phyloP scores from a whole-genome alignment of 2,329 filamentous ascomycete genomes.

The Ophiostoma himal-ulmi region DNA sequence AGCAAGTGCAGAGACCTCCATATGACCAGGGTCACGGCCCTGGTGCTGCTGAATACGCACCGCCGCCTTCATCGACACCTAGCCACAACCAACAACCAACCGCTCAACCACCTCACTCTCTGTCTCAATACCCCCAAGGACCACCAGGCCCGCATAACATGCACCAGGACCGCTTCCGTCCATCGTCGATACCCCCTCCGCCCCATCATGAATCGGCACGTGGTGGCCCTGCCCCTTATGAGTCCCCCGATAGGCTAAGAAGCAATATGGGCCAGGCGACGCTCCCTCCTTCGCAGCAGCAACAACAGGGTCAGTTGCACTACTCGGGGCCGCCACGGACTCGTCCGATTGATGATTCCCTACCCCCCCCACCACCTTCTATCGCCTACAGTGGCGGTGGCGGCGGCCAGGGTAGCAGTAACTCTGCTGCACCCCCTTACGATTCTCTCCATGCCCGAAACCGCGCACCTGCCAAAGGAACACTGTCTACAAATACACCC shows the following conservation, averaged over 20 bases:
- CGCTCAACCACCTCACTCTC: constrained; percentile 28
- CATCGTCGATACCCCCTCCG: constrained; percentile 28
- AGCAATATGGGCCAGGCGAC: constrained; percentile 32
- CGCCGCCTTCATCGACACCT: constrained; percentile 40
- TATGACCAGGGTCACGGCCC: constrained; percentile 38
- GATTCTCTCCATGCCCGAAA: not conserved
- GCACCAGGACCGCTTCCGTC: constrained; percentile 38
- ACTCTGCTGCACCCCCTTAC: not conserved
- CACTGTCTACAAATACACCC: not conserved
- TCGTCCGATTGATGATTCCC: constrained; percentile 41
- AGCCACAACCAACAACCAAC: constrained; percentile 8
- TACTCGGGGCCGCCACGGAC: constrained; percentile 32
- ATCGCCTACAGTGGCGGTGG: constrained; percentile 44
- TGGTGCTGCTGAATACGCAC: constrained; percentile 43
- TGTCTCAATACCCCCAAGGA: constrained; percentile 34
- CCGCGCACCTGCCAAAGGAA: not conserved
- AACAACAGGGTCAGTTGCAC: constrained; percentile 23
- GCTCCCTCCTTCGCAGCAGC: constrained; percentile 23
- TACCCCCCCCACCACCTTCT: constrained; percentile 43
- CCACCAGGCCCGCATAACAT: constrained; percentile 31
- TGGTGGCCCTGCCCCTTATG: constrained; percentile 37
- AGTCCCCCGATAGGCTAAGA: constrained; percentile 48
- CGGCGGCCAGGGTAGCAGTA: constrained; percentile 18
- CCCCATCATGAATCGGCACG: constrained; percentile 30
- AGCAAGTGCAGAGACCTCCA: constrained; percentile 38